Conservation (phyloP, 2,329 filamentous ascomycete genomes). For the Conoideocrella luteorostrata region DNA sequence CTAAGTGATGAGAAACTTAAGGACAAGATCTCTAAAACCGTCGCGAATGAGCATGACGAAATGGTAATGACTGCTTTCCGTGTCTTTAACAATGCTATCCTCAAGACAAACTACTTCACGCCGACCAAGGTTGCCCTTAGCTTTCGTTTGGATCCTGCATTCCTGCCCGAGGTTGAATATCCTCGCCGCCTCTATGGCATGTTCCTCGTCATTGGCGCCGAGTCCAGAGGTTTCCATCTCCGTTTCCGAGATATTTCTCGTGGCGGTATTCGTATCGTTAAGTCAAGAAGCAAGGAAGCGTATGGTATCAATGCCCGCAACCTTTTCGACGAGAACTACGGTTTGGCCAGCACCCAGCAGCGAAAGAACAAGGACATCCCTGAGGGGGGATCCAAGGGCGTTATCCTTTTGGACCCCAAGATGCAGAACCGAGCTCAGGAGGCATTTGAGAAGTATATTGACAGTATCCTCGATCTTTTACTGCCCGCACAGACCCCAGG, state of each 20-base stretch:
- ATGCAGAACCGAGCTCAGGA: conserved; percentile 90
- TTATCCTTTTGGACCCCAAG: conserved; percentile 86
- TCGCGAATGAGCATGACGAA: conserved; percentile 88
- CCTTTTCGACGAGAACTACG: conserved; percentile 98
- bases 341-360: conserved; percentile 95
- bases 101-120: conserved; percentile 97
- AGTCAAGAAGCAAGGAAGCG: conserved; percentile 91
- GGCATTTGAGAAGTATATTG: conserved; percentile 99
- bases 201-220: conserved; percentile 96
- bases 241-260: conserved; percentile 96
- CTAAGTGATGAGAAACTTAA: conserved; percentile 68
- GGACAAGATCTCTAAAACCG: conserved; percentile 71
- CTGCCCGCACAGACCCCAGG: conserved; percentile 84
- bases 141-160: conserved; percentile 85
- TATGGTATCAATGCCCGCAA: conserved; percentile 95
- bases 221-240: conserved; percentile 94
- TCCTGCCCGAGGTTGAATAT: conserved; percentile 88
- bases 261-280: conserved; percentile 96
- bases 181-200: conserved; percentile 91
- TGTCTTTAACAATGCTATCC: conserved; percentile 84
- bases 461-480: conserved; percentile 93
- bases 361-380: conserved; percentile 99
- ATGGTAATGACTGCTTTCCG: conserved; percentile 98
- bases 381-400: conserved; percentile 95
- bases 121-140: conserved; percentile 97